These are phyloP conservation scores for Plasmodium coatneyi DNA, from an alignment of 169 alveolate species.

Conservation along the genomic window DNA sequence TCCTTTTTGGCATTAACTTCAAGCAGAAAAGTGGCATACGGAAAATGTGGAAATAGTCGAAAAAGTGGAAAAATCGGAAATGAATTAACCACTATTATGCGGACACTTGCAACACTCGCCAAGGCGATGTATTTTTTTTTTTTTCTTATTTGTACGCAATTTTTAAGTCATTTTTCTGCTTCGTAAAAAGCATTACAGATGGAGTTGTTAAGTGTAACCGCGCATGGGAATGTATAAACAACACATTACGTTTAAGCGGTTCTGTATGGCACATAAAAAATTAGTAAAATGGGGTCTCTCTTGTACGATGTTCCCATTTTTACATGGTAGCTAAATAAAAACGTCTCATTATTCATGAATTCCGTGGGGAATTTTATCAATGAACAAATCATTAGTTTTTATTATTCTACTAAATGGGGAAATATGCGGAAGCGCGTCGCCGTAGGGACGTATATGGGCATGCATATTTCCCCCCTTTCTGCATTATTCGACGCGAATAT, in stretches of 20 bases:
- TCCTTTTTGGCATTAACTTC: neutral
- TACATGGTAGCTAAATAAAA: conserved; percentile 61
- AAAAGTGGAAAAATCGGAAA: neutral
- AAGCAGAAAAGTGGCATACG: neutral
- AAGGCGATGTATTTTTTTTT: neutral
- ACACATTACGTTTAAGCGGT: neutral
- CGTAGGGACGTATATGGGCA: neutral
- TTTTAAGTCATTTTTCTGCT: neutral
- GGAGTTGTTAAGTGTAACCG: neutral
- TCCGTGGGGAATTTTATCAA: conserved; percentile 36
- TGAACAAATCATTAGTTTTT: conserved; percentile 73
- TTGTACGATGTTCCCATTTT: neutral
- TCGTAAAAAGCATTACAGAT: neutral
- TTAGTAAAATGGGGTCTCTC: neutral
- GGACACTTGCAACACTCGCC: neutral
- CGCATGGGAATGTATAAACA: neutral
- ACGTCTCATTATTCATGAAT: conserved; percentile 71
- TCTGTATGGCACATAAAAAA: neutral
- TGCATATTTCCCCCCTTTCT: conserved; percentile 2
- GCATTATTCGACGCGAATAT: neutral
- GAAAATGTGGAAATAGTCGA: neutral
- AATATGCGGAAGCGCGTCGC: neutral
- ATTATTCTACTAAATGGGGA: conserved; percentile 45
- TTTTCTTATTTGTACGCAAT: neutral
- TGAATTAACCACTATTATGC: neutral